Conservation (phyloP, 192 early-diverging fungal genomes). For the Coemansia sp. region DNA sequence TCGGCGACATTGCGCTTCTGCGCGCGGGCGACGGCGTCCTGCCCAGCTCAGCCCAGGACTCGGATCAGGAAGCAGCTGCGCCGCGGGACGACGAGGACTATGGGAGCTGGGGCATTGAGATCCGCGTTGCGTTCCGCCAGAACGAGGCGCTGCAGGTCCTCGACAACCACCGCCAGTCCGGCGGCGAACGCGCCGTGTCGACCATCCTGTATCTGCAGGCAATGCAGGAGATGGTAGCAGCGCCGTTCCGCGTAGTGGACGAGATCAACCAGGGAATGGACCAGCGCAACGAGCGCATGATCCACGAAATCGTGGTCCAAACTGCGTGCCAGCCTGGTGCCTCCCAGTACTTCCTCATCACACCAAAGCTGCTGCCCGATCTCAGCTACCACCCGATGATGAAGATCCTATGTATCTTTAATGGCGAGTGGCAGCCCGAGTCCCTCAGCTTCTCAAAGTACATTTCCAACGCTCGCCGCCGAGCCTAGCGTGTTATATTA, state of each 20-base stretch:
- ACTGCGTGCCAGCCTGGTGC: slow-evolving; percentile 61
- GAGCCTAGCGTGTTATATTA: neutral
- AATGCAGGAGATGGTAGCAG: slow-evolving; percentile 73
- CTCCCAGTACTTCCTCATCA: slow-evolving; percentile 87
- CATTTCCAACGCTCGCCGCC: slow-evolving; percentile 24
- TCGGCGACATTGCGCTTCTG: slow-evolving; percentile 32
- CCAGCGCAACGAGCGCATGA: slow-evolving; percentile 88
- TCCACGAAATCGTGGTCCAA: slow-evolving; percentile 87
- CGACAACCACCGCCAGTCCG: slow-evolving; percentile 87
- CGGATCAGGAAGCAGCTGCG: neutral
- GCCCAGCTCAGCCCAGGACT: neutral
- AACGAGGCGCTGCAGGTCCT: slow-evolving; percentile 76
- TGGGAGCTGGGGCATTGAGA: slow-evolving; percentile 91
- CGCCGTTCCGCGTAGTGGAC: slow-evolving; percentile 97
- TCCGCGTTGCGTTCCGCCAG: slow-evolving; percentile 88
- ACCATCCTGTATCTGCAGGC: slow-evolving; percentile 96
- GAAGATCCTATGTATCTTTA: slow-evolving; percentile 90
- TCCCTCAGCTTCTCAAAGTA: slow-evolving; percentile 40
- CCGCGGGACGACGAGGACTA: slow-evolving; percentile 66
- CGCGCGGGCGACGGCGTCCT: slow-evolving; percentile 27
- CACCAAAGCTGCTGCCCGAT: slow-evolving; percentile 95
- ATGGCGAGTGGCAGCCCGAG: slow-evolving; percentile 82
- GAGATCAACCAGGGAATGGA: slow-evolving; percentile 99
- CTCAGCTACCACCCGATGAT: slow-evolving; percentile 87
- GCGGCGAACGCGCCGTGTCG: slow-evolving; percentile 93